A percentile compares a stretch with the other conserved stretches of the same genome.
Evolutionary conservation across 2,329 filamentous ascomycete species (phyloP).

Genomic region (Grosmannia huntii): DNA sequence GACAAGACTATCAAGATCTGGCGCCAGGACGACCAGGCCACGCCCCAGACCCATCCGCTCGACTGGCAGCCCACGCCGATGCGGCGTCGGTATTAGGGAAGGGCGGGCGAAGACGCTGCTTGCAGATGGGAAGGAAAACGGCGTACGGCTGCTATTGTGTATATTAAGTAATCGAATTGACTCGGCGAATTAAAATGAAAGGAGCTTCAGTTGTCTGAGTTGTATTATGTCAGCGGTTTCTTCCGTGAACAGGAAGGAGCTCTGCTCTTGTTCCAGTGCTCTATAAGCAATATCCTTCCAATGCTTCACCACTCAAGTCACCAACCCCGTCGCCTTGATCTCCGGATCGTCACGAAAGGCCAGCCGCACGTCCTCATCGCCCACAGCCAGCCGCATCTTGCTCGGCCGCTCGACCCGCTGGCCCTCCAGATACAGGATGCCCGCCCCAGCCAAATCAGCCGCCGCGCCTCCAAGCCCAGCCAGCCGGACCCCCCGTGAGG

Average conservation of each 20-base stretch:
- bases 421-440: conserved; percentile 73
- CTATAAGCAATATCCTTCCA: too few species aligned
- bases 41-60: conserved; percentile 79
- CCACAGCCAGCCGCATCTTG: conserved; percentile 73
- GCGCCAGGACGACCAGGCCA: conserved; percentile 86
- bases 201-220: too few species aligned
- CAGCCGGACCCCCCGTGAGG: conserved; percentile 15
- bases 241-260: too few species aligned
- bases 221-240: too few species aligned
- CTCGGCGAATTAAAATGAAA: too few species aligned
- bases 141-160: too few species aligned
- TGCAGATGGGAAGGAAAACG: not conserved
- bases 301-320: conserved; percentile 14
- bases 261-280: too few species aligned
- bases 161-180: too few species aligned
- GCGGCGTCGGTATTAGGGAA: conserved; percentile 57
- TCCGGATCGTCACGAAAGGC: conserved; percentile 83
- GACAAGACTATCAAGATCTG: conserved; percentile 99
- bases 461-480: conserved; percentile 44
- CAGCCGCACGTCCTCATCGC: conserved; percentile 80
- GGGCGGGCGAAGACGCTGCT: not conserved
- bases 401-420: conserved; percentile 73
- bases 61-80: conserved; percentile 80
- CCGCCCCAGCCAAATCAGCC: conserved; percentile 73
- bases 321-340: conserved; percentile 64